Evolutionary conservation across 257 asterid genomes (phyloP), one percentile per base, ranked within the genome.

Genomic region (Solanum dulcamara): DNA sequence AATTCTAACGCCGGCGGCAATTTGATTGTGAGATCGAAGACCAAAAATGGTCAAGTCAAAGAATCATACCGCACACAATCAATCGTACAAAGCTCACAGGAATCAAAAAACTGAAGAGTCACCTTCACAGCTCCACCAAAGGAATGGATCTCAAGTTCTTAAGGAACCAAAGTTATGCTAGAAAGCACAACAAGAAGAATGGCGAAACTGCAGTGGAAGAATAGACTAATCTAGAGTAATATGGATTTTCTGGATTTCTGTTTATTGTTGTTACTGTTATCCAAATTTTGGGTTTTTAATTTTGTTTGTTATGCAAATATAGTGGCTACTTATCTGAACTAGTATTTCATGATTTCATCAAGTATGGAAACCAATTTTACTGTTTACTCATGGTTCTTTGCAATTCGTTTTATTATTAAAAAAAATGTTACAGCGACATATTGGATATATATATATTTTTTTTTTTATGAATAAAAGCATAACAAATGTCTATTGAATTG

Each of bases 1-100:
- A n/a, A n/a, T n/a, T n/a, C n/a, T n/a, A n/a, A n/a, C n/a, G n/a
- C n/a, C n/a, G n/a, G n/a, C n/a, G n/a, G 46, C 32, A 60, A 81
- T 81, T 70, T 17, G 83, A 1, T 85, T 24, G 33, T 26, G 18
- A 83, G 80, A 85, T 20, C 88, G 68, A 83, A 81, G 81, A 70
- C 81, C 37, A 66, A 38, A 53, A 88, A 95, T 95, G 98, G 98
- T 97, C 84, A 95, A 95, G 85, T 95, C 97, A 74, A 95, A 95
- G 97, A 95, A 95, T 53, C 98, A 95, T 92, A 94, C 98, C 0
- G 98, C 98, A 0, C 98, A 95, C 91, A 95, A 95, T 88, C 98
- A 95, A 90, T 95, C 98, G 10, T 67, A 86, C 93, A 95, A 95
- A 89, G 98, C 97, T 12, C 98, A 95, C 93, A 91, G 79, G 89